These are phyloP conservation scores for Mycena chlorophos DNA, from an alignment of 768 basidiomycete genomes.

Conservation along the genomic window DNA sequence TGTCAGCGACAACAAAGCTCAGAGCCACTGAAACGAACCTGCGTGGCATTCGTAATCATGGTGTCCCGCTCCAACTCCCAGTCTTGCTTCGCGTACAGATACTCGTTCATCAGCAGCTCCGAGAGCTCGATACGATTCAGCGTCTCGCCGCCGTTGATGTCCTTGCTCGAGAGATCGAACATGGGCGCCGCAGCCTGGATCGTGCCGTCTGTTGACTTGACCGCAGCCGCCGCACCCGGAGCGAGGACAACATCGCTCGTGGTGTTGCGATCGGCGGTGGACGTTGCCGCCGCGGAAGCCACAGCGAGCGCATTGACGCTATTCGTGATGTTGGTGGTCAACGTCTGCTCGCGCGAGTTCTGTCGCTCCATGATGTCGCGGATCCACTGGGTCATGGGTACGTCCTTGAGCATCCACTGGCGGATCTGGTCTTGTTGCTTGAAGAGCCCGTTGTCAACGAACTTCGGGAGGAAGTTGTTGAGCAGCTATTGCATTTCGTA, in stretches of 20 bases:
- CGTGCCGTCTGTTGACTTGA: constrained; percentile 7
- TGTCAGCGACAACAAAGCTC: background rate
- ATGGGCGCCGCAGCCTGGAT: constrained; percentile 4
- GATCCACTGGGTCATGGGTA: constrained; percentile 24
- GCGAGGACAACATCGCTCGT: too few species aligned
- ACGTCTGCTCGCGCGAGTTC: constrained; percentile 9
- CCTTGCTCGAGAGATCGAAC: constrained; percentile 12
- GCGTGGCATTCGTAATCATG: constrained; percentile 24
- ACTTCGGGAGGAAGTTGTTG: constrained; percentile 29
- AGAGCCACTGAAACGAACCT: background rate
- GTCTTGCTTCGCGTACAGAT: constrained; percentile 28
- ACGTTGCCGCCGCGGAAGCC: background rate
- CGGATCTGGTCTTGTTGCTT: constrained; percentile 29
- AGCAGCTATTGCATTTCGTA: constrained; percentile 25
- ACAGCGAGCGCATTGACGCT: background rate
- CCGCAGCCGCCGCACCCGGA: constrained; percentile 1
- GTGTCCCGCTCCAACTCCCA: constrained; percentile 32
- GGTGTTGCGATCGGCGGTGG: background rate
- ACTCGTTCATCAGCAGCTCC: constrained; percentile 30
- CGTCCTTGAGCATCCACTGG: constrained; percentile 29
- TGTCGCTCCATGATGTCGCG: constrained; percentile 22
- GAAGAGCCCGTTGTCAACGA: constrained; percentile 14
- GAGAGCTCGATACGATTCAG: constrained; percentile 31
- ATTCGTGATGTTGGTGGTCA: too few species aligned
- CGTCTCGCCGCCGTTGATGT: constrained; percentile 2